phyloP scores from a whole-genome alignment of 768 basidiomycete species.

The Tephrocybe sp. region DNA sequence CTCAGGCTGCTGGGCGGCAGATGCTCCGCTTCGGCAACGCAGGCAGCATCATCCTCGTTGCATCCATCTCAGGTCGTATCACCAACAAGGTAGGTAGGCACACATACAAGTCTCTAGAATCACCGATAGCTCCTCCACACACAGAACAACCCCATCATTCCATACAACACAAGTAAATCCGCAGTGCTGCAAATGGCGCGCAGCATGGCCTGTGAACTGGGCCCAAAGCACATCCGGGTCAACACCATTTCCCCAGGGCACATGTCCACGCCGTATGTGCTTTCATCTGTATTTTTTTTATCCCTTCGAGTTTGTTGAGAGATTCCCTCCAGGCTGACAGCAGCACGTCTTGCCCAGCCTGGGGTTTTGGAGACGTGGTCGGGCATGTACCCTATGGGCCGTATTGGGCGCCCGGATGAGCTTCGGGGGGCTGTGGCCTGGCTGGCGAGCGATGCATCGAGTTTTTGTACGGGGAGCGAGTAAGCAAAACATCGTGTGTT shows the following conservation, averaged over 20 bases:
- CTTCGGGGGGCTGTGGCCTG: slow-evolving; percentile 67
- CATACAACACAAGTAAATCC: slow-evolving; percentile 59
- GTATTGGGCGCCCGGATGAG: slow-evolving; percentile 70
- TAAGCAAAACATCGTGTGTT: slow-evolving; percentile 41
- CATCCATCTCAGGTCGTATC: slow-evolving; percentile 62
- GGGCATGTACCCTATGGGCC: slow-evolving; percentile 56
- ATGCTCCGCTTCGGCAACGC: slow-evolving; percentile 53
- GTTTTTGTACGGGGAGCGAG: slow-evolving; percentile 80
- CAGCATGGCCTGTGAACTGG: slow-evolving; percentile 63
- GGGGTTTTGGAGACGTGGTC: slow-evolving; percentile 49
- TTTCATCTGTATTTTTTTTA: background rate
- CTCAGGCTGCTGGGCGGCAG: slow-evolving; percentile 64
- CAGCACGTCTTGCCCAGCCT: slow-evolving; percentile 49
- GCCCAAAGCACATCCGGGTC: slow-evolving; percentile 46
- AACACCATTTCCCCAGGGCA: slow-evolving; percentile 59
- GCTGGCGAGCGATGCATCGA: slow-evolving; percentile 73
- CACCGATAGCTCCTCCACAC: too few species aligned
- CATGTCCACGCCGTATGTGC: slow-evolving; percentile 46
- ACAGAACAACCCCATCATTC: slow-evolving; percentile 54
- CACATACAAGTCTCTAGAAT: background rate
- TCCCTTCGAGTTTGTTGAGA: background rate
- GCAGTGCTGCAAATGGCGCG: slow-evolving; percentile 61
- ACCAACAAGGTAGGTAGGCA: slow-evolving; percentile 10
- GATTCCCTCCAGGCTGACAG: slow-evolving; percentile 44
- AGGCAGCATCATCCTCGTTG: slow-evolving; percentile 66